A percentile compares a stretch with the other conserved stretches of the same genome.
These are phyloP conservation scores for Linnemannia zychae DNA, from an alignment of 192 early-diverging fungal genomes.

Conservation along the genomic window DNA sequence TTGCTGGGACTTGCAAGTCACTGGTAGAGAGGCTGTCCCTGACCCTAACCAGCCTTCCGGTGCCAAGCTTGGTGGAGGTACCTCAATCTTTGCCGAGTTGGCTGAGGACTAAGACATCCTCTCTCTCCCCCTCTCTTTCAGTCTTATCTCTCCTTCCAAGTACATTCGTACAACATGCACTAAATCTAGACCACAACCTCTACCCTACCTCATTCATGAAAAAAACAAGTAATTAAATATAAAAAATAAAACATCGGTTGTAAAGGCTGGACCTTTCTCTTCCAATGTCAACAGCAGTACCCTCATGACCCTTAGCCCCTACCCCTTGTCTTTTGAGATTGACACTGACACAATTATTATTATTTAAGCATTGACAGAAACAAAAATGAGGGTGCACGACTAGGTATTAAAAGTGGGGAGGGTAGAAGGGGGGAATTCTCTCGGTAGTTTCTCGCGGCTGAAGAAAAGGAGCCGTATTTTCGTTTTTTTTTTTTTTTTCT, in stretches of 20 bases:
- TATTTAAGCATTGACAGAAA: neutral
- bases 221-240: neutral
- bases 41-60: neutral
- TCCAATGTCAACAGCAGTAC: neutral
- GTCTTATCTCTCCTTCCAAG: neutral
- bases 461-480: neutral
- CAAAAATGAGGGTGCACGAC: neutral
- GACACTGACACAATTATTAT: neutral
- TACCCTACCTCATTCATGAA: neutral
- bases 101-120: slow-evolving; percentile 23
- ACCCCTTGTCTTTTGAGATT: too few species aligned
- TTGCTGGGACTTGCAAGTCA: slow-evolving; percentile 46
- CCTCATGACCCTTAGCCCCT: too few species aligned
- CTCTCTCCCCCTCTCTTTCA: too few species aligned
- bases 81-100: slow-evolving; percentile 41
- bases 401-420: neutral
- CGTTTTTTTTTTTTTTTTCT: neutral
- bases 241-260: neutral
- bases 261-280: neutral
- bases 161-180: neutral
- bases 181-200: neutral
- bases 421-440: neutral
- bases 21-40: neutral
- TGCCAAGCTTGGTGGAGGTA: slow-evolving; percentile 2
- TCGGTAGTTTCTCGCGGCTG: neutral